phyloP scores from a whole-genome alignment of 257 asterid species.

The Nicotiana tomentosiformis region DNA sequence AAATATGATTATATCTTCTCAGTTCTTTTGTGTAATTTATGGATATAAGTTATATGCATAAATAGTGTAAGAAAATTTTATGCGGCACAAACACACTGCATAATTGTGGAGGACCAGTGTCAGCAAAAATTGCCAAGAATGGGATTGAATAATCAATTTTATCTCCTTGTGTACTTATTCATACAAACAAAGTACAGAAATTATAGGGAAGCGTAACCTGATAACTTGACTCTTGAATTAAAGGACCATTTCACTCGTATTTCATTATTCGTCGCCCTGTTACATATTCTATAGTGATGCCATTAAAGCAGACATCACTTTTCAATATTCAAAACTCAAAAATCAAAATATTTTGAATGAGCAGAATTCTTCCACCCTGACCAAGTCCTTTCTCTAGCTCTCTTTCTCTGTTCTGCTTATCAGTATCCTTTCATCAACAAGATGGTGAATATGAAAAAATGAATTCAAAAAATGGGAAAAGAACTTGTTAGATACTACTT shows the following conservation, averaged over 20 bases:
- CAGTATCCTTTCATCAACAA: slow-evolving; percentile 7
- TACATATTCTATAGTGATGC: not conserved
- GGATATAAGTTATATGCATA: no score
- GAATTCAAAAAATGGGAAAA: slow-evolving; percentile 16
- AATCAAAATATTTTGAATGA: slow-evolving; percentile 1
- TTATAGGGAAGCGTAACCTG: not conserved
- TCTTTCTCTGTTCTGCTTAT: not conserved
- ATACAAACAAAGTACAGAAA: not conserved
- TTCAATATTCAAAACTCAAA: not conserved
- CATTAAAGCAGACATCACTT: not conserved
- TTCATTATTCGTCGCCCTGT: not conserved
- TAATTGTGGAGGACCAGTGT: no score
- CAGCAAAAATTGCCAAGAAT: not conserved
- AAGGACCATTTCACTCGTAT: not conserved
- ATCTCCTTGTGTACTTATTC: not conserved
- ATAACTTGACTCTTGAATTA: not conserved
- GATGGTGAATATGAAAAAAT: slow-evolving; percentile 12
- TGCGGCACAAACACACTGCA: no score
- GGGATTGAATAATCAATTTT: not conserved
- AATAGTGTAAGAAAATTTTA: no score
- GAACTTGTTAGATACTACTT: slow-evolving; percentile 8
- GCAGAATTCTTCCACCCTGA: slow-evolving; percentile 22
- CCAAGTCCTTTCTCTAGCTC: not conserved
- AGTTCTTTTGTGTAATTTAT: no score
- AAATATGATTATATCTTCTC: no score